These are phyloP conservation scores for Pueraria montana DNA, from an alignment of 306 rosid genomes.

Conservation along the genomic window DNA sequence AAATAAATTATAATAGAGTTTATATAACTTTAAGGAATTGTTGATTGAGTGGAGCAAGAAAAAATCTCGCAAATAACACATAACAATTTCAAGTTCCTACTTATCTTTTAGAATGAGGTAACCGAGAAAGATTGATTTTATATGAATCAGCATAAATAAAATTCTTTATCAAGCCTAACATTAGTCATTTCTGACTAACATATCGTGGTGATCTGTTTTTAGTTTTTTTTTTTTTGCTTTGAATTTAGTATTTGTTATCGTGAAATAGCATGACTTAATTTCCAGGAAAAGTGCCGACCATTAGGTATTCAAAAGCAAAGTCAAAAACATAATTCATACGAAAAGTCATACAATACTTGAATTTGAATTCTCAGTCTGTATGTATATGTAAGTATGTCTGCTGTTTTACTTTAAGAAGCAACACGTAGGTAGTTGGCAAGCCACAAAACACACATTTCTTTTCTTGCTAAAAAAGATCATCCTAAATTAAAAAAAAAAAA, in stretches of 20 bases:
- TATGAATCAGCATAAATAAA: background rate
- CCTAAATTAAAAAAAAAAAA: constrained; percentile 6
- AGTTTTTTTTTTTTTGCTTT: background rate
- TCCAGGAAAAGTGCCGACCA: constrained; percentile 48
- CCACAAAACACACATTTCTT: constrained; percentile 29
- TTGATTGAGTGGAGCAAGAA: too few species aligned
- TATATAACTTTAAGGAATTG: background rate
- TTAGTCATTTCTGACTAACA: background rate
- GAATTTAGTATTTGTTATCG: background rate
- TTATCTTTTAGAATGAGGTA: too few species aligned
- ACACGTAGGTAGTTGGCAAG: constrained; percentile 36
- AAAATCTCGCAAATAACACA: too few species aligned
- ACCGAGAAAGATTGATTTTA: too few species aligned
- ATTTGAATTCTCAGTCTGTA: constrained; percentile 26
- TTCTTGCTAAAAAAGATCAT: constrained; percentile 25
- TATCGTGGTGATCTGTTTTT: background rate
- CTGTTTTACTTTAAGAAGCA: constrained; percentile 48
- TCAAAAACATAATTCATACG: constrained; percentile 39
- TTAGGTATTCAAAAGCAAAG: constrained; percentile 36
- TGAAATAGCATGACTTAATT: constrained; percentile 34
- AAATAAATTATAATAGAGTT: background rate
- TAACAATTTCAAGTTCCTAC: too few species aligned
- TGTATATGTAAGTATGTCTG: constrained; percentile 29
- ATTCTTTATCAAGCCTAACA: background rate
- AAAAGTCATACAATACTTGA: constrained; percentile 38